Conservation (phyloP, 257 asterid species). For the Fraxinus pennsylvanica region DNA sequence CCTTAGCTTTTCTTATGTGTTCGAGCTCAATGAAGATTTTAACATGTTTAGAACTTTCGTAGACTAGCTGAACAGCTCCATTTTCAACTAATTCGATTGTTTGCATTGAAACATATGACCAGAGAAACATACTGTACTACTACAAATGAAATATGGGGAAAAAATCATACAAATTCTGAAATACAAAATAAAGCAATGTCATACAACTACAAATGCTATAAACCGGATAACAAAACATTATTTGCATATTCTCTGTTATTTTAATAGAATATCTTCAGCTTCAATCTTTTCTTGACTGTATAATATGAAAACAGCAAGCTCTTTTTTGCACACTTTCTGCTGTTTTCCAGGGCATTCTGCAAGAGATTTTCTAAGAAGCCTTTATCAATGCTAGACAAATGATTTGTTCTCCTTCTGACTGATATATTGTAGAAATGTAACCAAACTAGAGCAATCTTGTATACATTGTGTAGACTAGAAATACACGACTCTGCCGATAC, state of each 20-base stretch:
- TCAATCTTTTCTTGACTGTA: constrained; percentile 39
- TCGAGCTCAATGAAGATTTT: background rate
- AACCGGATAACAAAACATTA: constrained; percentile 28
- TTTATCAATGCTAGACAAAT: constrained; percentile 18
- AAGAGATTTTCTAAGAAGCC: constrained; percentile 24
- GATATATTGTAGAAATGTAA: constrained; percentile 28
- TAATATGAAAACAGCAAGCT: constrained; percentile 32
- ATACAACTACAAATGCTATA: constrained; percentile 47
- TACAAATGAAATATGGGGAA: background rate
- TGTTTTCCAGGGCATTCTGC: constrained; percentile 30
- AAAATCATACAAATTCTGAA: background rate
- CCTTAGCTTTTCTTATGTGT: too few relatives aligned
- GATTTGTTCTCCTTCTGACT: constrained; percentile 12
- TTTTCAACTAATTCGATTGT: background rate
- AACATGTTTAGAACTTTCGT: background rate
- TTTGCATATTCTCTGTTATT: constrained; percentile 35
- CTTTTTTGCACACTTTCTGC: constrained; percentile 26
- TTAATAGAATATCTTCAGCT: constrained; percentile 38
- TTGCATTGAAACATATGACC: constrained; percentile 9
- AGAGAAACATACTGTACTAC: background rate
- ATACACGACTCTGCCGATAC: constrained; percentile 14
- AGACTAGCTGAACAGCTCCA: background rate
- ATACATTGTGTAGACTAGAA: constrained; percentile 28
- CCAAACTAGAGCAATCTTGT: constrained; percentile 40
- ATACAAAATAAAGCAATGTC: constrained; percentile 33